Evolutionary conservation across 805 yeast genomes (phyloP).

Genomic region (Kodamaea jinghongensis): DNA sequence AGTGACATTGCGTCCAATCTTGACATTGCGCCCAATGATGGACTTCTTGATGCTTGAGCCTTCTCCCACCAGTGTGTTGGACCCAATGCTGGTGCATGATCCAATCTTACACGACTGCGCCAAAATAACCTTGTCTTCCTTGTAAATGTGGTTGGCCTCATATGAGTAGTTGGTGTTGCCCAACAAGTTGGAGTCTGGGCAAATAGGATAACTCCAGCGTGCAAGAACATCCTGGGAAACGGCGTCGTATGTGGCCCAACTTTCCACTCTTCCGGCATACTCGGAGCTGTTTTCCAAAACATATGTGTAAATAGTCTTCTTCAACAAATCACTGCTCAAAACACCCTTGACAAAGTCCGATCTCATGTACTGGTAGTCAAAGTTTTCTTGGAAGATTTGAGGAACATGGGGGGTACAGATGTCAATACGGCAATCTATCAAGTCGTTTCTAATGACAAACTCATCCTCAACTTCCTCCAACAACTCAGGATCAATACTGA

Average conservation of each 20-base stretch:
- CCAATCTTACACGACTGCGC: conserved; percentile 92
- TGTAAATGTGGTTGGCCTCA: conserved; percentile 83
- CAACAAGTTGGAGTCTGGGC: conserved; percentile 78
- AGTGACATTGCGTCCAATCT: conserved; percentile 72
- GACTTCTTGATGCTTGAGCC: conserved; percentile 64
- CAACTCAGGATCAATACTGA: conserved; percentile 79
- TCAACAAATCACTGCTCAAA: conserved; percentile 81
- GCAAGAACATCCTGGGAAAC: conserved; percentile 85
- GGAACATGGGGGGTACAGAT: conserved; percentile 94
- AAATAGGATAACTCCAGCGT: conserved; percentile 90
- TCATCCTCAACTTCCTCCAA: conserved; percentile 69
- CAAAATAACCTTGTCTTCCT: conserved; percentile 81
- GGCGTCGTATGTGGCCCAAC: conserved; percentile 91
- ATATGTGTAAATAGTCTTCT: conserved; percentile 87
- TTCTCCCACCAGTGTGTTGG: conserved; percentile 72
- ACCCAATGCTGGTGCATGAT: conserved; percentile 78
- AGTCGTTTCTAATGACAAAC: conserved; percentile 80
- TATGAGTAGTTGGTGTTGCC: conserved; percentile 73
- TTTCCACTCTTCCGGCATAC: conserved; percentile 93
- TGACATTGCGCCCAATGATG: conserved; percentile 83
- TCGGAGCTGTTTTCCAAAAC: conserved; percentile 62
- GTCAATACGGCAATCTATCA: conserved; percentile 95
- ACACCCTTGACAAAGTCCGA: conserved; percentile 89
- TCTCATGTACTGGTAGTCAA: conserved; percentile 86
- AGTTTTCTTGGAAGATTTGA: conserved; percentile 92